These are phyloP conservation scores for Aspergillus transmontanensis DNA, from an alignment of 2,329 filamentous ascomycete genomes.

Conservation along the genomic window DNA sequence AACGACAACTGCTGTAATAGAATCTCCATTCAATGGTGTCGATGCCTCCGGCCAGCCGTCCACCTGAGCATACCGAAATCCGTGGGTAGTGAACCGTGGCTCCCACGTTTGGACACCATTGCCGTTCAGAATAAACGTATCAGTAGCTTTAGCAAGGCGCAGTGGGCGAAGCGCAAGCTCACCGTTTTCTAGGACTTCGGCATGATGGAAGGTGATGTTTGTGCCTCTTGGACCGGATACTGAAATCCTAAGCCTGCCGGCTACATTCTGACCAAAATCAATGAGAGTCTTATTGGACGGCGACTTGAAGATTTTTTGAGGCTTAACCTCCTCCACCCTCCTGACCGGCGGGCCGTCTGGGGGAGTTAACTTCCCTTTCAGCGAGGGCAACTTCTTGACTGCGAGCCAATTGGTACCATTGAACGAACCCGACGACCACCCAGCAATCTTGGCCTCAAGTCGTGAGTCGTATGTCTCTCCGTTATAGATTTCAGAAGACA, in stretches of 20 bases:
- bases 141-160: constrained; percentile 13
- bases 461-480: constrained; percentile 54
- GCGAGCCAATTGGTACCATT: constrained; percentile 16
- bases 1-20: constrained; percentile 42
- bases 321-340: constrained; percentile 32
- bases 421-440: constrained; percentile 36
- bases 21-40: constrained; percentile 12
- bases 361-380: constrained; percentile 33
- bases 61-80: constrained; percentile 55
- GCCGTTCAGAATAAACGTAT: constrained; percentile 14
- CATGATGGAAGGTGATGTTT: constrained; percentile 30
- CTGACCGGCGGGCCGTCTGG: constrained; percentile 50
- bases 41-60: constrained; percentile 44
- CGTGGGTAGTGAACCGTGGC: constrained; percentile 55
- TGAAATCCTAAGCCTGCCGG: constrained; percentile 51
- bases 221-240: constrained; percentile 21
- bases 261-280: constrained; percentile 63
- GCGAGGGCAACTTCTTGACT: constrained; percentile 12
- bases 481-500: constrained; percentile 50
- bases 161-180: constrained; percentile 41
- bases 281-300: constrained; percentile 53
- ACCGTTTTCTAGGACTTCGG: constrained; percentile 47
- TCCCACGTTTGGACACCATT: constrained; percentile 38
- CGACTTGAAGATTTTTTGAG: constrained; percentile 32
- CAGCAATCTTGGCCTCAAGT: constrained; percentile 25